A percentile compares a stretch with the other conserved stretches of the same genome.
Evolutionary conservation across 139 green algal species (phyloP).

Genomic region (Eudorina sp.): DNA sequence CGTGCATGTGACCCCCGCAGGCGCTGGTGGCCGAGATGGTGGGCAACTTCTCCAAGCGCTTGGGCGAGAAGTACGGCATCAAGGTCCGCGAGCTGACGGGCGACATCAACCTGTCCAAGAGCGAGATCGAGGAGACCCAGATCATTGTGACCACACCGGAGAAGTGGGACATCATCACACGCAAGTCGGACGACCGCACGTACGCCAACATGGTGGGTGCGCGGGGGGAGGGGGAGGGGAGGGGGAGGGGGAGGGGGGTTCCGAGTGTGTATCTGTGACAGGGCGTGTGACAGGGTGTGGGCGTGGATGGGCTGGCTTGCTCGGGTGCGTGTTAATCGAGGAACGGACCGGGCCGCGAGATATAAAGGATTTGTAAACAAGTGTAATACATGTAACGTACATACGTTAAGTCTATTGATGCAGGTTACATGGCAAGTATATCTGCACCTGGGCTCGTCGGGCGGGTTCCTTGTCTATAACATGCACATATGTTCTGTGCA

Average conservation of each 20-base stretch:
- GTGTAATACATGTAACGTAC: too few species aligned
- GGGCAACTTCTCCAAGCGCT: conserved; percentile 88
- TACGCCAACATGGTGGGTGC: conserved; percentile 89
- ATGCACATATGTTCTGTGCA: neutral
- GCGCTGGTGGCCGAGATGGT: conserved; percentile 99
- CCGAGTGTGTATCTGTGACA: too few species aligned
- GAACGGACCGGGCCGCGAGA: too few species aligned
- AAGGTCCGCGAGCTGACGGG: conserved; percentile 89
- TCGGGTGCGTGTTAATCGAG: too few species aligned
- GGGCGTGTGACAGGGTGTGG: too few species aligned
- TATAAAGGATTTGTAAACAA: too few species aligned
- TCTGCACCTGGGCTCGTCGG: too few species aligned
- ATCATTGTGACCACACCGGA: conserved; percentile 99
- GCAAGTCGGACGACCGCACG: conserved; percentile 93
- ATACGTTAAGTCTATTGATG: too few species aligned
- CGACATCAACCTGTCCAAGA: conserved; percentile 91
- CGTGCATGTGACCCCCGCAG: conserved; percentile 41
- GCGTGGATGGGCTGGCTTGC: too few species aligned
- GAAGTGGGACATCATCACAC: conserved; percentile 99
- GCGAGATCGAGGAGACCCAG: conserved; percentile 94
- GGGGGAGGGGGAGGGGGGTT: neutral
- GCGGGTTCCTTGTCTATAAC: too few species aligned
- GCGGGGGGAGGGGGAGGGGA: neutral
- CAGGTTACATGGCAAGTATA: too few species aligned
- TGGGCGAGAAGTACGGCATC: conserved; percentile 76